These are phyloP conservation scores for Nemania sp. DNA, from an alignment of 2,329 filamentous ascomycete species.

Conservation along the genomic window DNA sequence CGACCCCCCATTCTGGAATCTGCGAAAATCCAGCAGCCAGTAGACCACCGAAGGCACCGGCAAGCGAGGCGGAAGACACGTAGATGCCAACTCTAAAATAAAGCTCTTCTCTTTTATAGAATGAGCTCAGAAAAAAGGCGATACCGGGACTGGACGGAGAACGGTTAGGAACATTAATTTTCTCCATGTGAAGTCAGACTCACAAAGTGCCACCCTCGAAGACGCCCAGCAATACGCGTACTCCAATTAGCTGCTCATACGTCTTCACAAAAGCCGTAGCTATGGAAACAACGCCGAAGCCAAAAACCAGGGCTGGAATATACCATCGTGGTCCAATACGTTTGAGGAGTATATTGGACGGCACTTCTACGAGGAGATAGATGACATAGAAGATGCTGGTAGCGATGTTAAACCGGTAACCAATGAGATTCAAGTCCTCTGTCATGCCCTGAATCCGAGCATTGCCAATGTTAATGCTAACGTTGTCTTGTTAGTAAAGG, in stretches of 20 bases:
- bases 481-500: constrained; percentile 42
- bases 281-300: constrained; percentile 67
- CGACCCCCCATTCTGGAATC: constrained; percentile 65
- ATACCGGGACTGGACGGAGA: constrained; percentile 59
- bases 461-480: constrained; percentile 62
- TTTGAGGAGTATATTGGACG: constrained; percentile 68
- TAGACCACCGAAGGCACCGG: constrained; percentile 69
- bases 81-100: constrained; percentile 68
- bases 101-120: constrained; percentile 68
- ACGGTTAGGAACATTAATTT: constrained; percentile 9
- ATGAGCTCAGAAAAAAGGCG: constrained; percentile 67
- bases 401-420: constrained; percentile 68
- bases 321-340: constrained; percentile 64
- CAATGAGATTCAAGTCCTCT: constrained; percentile 60
- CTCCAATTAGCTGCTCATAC: constrained; percentile 60
- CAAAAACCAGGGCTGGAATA: constrained; percentile 65
- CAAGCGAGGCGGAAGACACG: constrained; percentile 65
- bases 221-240: constrained; percentile 63
- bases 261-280: constrained; percentile 65
- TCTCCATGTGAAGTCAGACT: background rate
- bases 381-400: constrained; percentile 70
- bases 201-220: constrained; percentile 68
- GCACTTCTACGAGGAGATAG: constrained; percentile 67
- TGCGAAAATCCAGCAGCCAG: constrained; percentile 64
- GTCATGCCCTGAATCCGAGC: constrained; percentile 67